A percentile compares a stretch with the other conserved stretches of the same genome.
Conservation (phyloP, 1,139 yeast genomes). For the Sugiyamaella sp. region DNA sequence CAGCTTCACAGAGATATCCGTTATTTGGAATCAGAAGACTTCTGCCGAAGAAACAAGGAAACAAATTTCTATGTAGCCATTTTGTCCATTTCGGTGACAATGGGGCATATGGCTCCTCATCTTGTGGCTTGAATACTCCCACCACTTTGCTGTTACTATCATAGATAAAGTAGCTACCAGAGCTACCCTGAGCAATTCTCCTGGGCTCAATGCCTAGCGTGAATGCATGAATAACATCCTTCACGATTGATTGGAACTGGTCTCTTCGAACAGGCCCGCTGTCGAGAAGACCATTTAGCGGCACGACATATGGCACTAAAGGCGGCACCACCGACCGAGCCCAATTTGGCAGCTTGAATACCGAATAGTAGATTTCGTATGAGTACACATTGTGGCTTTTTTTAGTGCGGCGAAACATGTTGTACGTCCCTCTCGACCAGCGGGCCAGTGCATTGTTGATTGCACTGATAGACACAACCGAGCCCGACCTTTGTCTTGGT, state of each 20-base stretch:
- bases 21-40: conserved; percentile 72
- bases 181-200: conserved; percentile 65
- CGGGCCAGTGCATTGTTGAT: conserved; percentile 7
- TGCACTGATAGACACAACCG: conserved; percentile 6
- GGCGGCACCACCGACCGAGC: conserved; percentile 11
- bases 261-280: conserved; percentile 41
- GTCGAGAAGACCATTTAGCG: conserved; percentile 41
- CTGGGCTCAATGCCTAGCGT: conserved; percentile 48
- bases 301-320: conserved; percentile 28
- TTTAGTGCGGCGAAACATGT: not conserved
- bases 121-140: conserved; percentile 78
- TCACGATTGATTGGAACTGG: conserved; percentile 47
- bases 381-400: conserved; percentile 10
- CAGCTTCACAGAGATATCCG: conserved; percentile 74
- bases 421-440: conserved; percentile 12
- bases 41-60: conserved; percentile 78
- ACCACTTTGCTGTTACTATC: conserved; percentile 44
- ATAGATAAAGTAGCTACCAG: conserved; percentile 69
- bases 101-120: conserved; percentile 83
- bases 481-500: conserved; percentile 3
- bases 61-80: conserved; percentile 74
- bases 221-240: conserved; percentile 50
- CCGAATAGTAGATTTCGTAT: conserved; percentile 51
- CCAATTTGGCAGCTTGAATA: conserved; percentile 44
- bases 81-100: conserved; percentile 79